Conservation (phyloP, 495 filamentous ascomycete species). For the Xylona heveae region DNA sequence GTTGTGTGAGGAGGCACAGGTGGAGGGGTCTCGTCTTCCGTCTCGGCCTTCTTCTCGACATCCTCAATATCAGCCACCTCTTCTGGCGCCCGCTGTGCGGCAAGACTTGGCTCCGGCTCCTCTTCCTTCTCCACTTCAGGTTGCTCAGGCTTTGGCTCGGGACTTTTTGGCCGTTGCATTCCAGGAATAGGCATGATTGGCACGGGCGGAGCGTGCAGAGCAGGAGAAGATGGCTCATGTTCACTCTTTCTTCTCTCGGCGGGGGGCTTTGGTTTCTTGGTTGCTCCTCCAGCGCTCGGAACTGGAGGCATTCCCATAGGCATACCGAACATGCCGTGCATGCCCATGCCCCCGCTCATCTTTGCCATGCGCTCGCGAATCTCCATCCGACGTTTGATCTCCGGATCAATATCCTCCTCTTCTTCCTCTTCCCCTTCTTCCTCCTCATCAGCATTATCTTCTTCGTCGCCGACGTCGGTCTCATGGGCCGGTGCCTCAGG, state of each 20-base stretch:
- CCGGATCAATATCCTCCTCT: constrained; percentile 82
- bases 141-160: constrained; percentile 14
- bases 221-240: constrained; percentile 15
- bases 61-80: constrained; percentile 46
- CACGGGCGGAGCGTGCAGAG: constrained; percentile 38
- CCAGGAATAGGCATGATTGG: constrained; percentile 60
- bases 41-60: constrained; percentile 25
- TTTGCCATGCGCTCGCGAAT: constrained; percentile 90
- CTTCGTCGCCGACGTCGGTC: constrained; percentile 16
- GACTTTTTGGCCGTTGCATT: constrained; percentile 23
- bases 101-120: constrained; percentile 16
- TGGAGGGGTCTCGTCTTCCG: no score
- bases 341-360: constrained; percentile 95
- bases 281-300: constrained; percentile 31
- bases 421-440: constrained; percentile 52
- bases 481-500: constrained; percentile 9
- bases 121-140: constrained; percentile 14
- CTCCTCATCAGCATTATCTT: constrained; percentile 14
- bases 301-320: constrained; percentile 43
- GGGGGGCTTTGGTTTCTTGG: constrained; percentile 39
- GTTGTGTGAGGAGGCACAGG: constrained; percentile 21
- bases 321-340: constrained; percentile 82
- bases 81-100: constrained; percentile 17
- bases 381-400: constrained; percentile 69
- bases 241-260: constrained; percentile 17